A percentile compares a stretch with the other conserved stretches of the same genome.
Conservation (phyloP, 805 yeast species). For the Barnettozyma botsteinii region DNA sequence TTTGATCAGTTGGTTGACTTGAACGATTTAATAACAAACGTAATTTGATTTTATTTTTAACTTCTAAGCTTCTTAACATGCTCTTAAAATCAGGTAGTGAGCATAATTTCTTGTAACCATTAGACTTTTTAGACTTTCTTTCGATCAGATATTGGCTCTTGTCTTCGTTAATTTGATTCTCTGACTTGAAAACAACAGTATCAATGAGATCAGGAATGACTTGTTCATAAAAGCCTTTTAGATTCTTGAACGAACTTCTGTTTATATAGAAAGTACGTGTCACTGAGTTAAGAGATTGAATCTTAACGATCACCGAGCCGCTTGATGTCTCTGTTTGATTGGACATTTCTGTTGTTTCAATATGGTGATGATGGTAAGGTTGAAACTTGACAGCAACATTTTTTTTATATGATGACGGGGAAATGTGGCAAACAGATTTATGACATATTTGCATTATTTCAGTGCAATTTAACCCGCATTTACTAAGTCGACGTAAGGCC, state of each 20-base stretch:
- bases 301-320: too few relatives aligned
- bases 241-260: neutral
- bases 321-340: too few relatives aligned
- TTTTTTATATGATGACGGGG: too few relatives aligned
- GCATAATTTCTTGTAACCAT: neutral
- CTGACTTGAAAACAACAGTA: neutral
- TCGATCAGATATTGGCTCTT: neutral
- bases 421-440: too few relatives aligned
- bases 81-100: neutral
- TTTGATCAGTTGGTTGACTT: neutral
- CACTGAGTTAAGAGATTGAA: neutral
- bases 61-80: neutral
- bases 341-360: too few relatives aligned
- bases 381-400: too few relatives aligned
- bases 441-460: too few relatives aligned
- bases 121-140: slow-evolving; percentile 1
- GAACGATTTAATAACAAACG: neutral
- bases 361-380: too few relatives aligned
- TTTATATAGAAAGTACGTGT: neutral
- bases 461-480: too few relatives aligned
- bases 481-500: too few relatives aligned
- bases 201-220: neutral
- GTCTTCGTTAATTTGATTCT: neutral
- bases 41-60: neutral
- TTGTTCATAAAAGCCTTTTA: neutral